These are phyloP conservation scores for Capsicum baccatum DNA, from an alignment of 257 asterid genomes.

Conservation along the genomic window DNA sequence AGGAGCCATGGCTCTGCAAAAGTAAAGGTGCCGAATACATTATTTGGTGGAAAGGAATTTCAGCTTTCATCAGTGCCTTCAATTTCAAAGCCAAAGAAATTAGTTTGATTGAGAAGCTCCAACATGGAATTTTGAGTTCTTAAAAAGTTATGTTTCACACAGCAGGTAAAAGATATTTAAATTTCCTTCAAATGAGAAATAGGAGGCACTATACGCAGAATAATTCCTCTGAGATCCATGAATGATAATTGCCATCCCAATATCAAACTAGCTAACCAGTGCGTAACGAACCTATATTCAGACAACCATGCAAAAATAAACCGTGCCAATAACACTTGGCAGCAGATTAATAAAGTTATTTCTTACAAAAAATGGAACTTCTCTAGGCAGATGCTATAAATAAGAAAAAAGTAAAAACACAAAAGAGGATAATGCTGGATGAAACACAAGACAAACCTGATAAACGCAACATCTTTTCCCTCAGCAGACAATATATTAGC, in stretches of 20 bases:
- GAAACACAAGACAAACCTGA: conserved; percentile 55
- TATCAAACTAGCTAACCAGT: background rate
- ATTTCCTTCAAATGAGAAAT: background rate
- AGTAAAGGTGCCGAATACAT: background rate
- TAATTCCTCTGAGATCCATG: background rate
- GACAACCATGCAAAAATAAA: background rate
- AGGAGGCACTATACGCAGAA: background rate
- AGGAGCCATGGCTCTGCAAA: conserved; percentile 79
- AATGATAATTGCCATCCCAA: background rate
- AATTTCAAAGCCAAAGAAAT: background rate
- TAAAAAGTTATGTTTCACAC: background rate
- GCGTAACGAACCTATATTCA: background rate
- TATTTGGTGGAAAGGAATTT: background rate
- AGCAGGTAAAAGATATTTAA: background rate
- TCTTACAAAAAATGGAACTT: background rate
- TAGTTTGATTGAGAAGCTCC: background rate
- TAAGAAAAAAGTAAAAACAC: background rate
- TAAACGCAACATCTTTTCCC: conserved; percentile 80
- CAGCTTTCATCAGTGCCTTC: background rate
- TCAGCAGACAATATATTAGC: conserved; percentile 75
- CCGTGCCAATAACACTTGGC: background rate
- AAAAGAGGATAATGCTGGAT: background rate
- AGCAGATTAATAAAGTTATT: background rate
- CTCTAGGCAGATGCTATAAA: background rate
- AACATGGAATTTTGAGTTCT: background rate